A percentile compares a stretch with the other conserved stretches of the same genome.
These are phyloP conservation scores for Boletus rex-veris DNA, from an alignment of 768 basidiomycete genomes.

Conservation along the genomic window DNA sequence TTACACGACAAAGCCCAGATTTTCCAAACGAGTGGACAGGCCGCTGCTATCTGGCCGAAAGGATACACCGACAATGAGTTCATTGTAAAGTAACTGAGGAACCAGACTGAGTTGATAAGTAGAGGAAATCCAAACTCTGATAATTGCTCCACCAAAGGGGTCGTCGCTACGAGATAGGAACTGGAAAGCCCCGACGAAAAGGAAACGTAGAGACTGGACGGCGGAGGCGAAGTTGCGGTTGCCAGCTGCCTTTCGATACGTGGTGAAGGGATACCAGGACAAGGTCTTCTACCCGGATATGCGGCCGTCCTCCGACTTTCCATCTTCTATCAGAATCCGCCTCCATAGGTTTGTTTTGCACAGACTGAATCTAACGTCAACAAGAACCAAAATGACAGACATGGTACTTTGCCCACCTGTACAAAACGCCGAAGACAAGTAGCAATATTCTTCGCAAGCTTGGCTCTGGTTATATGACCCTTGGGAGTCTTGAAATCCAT, in stretches of 20 bases:
- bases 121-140: background rate
- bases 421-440: conserved; percentile 73
- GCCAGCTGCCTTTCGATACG: conserved; percentile 81
- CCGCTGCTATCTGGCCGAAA: background rate
- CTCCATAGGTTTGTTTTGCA: conserved; percentile 51
- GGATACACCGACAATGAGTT: no score
- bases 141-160: background rate
- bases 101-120: no score
- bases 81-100: no score
- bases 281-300: conserved; percentile 64
- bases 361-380: conserved; percentile 39
- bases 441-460: conserved; percentile 76
- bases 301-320: conserved; percentile 50
- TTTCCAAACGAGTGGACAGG: background rate
- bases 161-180: background rate
- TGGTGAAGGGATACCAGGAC: conserved; percentile 78
- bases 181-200: background rate
- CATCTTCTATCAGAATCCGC: conserved; percentile 59
- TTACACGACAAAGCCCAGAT: background rate
- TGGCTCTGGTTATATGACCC: conserved; percentile 69
- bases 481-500: conserved; percentile 78
- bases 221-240: conserved; percentile 64
- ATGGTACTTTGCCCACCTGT: conserved; percentile 35
- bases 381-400: background rate
- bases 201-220: background rate